phyloP scores from a whole-genome alignment of 805 yeast genomes.

The Suhomyces pyralidae region DNA sequence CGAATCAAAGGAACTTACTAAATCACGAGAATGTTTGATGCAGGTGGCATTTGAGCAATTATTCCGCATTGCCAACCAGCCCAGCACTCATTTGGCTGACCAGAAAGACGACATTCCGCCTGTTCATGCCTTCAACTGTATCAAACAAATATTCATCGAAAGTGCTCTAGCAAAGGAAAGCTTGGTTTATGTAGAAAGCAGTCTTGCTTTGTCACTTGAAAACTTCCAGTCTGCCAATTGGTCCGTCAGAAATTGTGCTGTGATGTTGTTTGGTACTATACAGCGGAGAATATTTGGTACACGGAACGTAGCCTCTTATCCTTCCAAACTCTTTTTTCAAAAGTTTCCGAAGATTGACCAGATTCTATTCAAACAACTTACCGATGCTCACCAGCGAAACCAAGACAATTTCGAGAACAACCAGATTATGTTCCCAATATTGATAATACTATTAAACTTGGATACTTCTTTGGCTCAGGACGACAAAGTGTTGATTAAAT shows the following conservation, averaged over 20 bases:
- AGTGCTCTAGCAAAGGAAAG: slow-evolving; percentile 57
- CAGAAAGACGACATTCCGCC: slow-evolving; percentile 77
- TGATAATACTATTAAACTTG: slow-evolving; percentile 68
- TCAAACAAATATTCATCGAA: slow-evolving; percentile 72
- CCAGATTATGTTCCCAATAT: slow-evolving; percentile 71
- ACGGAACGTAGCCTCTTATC: slow-evolving; percentile 35
- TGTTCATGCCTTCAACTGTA: slow-evolving; percentile 89
- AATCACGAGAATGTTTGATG: slow-evolving; percentile 28
- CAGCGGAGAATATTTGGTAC: slow-evolving; percentile 79
- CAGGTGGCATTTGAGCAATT: slow-evolving; percentile 50
- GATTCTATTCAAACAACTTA: slow-evolving; percentile 45
- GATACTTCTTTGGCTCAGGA: slow-evolving; percentile 54
- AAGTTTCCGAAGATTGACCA: slow-evolving; percentile 53
- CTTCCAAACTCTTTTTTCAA: slow-evolving; percentile 70
- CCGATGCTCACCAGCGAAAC: slow-evolving; percentile 5
- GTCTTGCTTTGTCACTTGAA: slow-evolving; percentile 57
- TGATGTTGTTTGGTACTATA: slow-evolving; percentile 85
- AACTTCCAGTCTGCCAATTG: slow-evolving; percentile 68
- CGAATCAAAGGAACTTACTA: neutral
- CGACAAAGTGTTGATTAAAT: slow-evolving; percentile 46
- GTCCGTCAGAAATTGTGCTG: slow-evolving; percentile 89
- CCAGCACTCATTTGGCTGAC: slow-evolving; percentile 46
- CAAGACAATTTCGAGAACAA: slow-evolving; percentile 26
- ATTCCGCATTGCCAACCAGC: slow-evolving; percentile 50
- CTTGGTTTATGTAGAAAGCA: slow-evolving; percentile 50